A percentile compares a stretch with the other conserved stretches of the same genome.
Evolutionary conservation across 2,329 filamentous ascomycete genomes (phyloP).

Genomic region (Paraphoma chrysanthemicola): DNA sequence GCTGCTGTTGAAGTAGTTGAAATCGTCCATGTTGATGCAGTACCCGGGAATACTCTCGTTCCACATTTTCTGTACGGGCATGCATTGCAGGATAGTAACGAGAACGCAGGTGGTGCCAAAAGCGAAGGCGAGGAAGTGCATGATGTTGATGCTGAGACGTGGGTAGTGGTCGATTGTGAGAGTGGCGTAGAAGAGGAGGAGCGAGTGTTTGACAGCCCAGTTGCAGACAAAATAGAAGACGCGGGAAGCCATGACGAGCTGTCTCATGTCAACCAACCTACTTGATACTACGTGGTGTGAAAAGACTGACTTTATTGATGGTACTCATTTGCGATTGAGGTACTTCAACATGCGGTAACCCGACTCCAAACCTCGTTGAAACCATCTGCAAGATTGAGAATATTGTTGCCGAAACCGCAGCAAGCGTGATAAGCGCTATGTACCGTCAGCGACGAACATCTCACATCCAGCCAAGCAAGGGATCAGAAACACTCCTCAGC

Average conservation of each 20-base stretch:
- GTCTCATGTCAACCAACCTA: background rate
- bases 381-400: constrained; percentile 34
- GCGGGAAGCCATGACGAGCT: constrained; percentile 31
- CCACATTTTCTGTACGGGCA: constrained; percentile 46
- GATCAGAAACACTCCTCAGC: background rate
- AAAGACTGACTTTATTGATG: constrained; percentile 19
- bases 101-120: constrained; percentile 45
- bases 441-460: constrained; percentile 10
- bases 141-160: constrained; percentile 37
- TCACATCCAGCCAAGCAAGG: background rate
- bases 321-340: constrained; percentile 9
- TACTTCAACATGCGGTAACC: constrained; percentile 18
- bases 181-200: constrained; percentile 50
- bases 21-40: constrained; percentile 45
- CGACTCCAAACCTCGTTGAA: constrained; percentile 30
- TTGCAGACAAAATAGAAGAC: constrained; percentile 51
- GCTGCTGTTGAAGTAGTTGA: constrained; percentile 46
- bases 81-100: constrained; percentile 46
- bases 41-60: constrained; percentile 25
- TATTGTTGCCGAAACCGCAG: constrained; percentile 28
- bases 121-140: constrained; percentile 42
- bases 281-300: background rate
- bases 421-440: constrained; percentile 30
- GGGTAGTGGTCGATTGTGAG: constrained; percentile 37
- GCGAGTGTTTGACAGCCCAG: constrained; percentile 50